phyloP scores from a whole-genome alignment of 192 early-diverging fungal species.

The Mortierella antarctica region DNA sequence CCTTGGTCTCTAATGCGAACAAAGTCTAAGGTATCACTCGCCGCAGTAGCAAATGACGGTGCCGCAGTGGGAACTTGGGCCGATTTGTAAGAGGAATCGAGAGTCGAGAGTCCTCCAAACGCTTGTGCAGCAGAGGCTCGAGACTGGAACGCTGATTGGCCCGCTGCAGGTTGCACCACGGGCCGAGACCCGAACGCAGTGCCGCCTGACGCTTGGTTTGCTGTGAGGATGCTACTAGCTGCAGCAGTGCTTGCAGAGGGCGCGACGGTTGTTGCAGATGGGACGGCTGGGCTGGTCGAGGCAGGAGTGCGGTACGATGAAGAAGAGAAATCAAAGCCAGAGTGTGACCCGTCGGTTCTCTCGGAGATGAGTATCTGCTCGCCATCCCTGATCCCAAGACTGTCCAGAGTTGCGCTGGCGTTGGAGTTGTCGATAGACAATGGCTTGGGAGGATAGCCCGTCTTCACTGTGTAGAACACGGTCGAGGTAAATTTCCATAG shows the following conservation, averaged over 20 bases:
- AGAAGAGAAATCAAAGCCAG: conserved; percentile 5
- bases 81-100: conserved; percentile 13
- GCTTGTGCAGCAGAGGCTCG: background rate
- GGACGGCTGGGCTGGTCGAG: background rate
- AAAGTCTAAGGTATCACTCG: conserved; percentile 2
- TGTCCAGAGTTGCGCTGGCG: conserved; percentile 13
- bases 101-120: conserved; percentile 20
- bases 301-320: background rate
- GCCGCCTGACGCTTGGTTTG: background rate
- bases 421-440: conserved; percentile 13
- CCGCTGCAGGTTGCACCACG: background rate
- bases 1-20: conserved; percentile 43
- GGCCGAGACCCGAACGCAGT: conserved; percentile 27
- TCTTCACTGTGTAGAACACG: conserved; percentile 37
- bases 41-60: background rate
- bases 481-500: background rate
- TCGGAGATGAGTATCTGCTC: conserved; percentile 50
- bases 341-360: background rate
- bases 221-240: background rate
- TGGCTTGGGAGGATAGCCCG: conserved; percentile 48
- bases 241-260: background rate
- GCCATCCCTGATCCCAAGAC: conserved; percentile 44
- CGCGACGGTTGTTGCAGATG: background rate
- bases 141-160: conserved; percentile 25
- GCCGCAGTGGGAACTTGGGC: background rate